Conservation (phyloP, 345 rosid genomes). For the Psidium guajava region DNA sequence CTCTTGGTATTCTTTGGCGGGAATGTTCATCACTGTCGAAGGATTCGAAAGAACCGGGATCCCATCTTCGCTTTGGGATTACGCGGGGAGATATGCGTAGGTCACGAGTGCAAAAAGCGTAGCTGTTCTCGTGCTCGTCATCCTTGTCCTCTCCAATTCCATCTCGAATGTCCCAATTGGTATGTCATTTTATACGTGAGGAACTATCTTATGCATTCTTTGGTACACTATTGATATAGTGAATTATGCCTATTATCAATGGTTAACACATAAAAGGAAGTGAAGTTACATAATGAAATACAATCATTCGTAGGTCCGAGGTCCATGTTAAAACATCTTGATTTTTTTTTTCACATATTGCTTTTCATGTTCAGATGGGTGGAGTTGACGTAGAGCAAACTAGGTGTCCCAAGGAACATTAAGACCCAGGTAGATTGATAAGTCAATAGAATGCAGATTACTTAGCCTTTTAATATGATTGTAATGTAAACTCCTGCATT, state of each 20-base stretch:
- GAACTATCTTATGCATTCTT: neutral
- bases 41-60: constrained; percentile 78
- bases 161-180: constrained; percentile 17
- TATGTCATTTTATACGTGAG: neutral
- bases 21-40: constrained; percentile 66
- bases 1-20: constrained; percentile 79
- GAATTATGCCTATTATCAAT: neutral
- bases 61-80: constrained; percentile 58
- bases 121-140: constrained; percentile 5
- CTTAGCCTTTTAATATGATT: neutral
- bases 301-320: neutral
- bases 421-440: neutral
- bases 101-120: constrained; percentile 32
- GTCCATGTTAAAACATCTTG: neutral
- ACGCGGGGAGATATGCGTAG: constrained; percentile 54
- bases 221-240: neutral
- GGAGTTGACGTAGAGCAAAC: neutral
- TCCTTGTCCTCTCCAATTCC: constrained; percentile 13
- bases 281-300: neutral
- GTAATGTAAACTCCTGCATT: neutral
- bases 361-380: neutral
- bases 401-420: neutral
- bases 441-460: neutral
- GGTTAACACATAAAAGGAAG: neutral
- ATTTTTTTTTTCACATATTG: neutral